Conservation (phyloP, 106 monocot species). For the Platanthera zijinensis region DNA sequence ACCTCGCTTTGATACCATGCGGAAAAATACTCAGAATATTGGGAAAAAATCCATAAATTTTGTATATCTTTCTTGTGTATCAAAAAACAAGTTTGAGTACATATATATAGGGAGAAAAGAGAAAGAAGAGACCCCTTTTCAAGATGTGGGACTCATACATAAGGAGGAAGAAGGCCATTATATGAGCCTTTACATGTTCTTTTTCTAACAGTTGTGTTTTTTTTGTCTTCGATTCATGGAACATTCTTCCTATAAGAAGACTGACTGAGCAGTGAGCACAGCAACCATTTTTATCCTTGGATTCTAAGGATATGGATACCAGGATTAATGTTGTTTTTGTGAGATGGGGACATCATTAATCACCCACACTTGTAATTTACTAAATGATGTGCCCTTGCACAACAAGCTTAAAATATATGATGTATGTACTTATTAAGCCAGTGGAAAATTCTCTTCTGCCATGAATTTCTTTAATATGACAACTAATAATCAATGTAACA, state of each 20-base stretch:
- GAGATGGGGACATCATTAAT: neutral
- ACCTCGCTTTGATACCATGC: too few relatives aligned
- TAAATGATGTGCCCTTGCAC: neutral
- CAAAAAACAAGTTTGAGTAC: too few relatives aligned
- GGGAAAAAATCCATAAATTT: too few relatives aligned
- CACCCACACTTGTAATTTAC: neutral
- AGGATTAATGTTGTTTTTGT: neutral
- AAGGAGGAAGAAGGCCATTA: too few relatives aligned
- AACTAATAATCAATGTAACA: neutral
- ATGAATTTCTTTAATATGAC: neutral
- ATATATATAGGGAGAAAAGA: too few relatives aligned
- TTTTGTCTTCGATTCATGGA: neutral
- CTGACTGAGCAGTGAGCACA: neutral
- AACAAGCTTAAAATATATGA: neutral
- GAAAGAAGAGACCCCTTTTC: too few relatives aligned
- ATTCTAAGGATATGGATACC: neutral
- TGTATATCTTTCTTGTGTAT: too few relatives aligned
- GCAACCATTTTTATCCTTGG: neutral
- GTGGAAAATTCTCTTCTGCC: neutral
- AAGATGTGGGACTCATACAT: too few relatives aligned
- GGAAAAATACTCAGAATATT: too few relatives aligned
- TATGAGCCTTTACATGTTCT: too few relatives aligned
- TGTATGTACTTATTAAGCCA: neutral
- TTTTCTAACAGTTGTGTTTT: neutral
- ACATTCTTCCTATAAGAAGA: neutral